phyloP scores from a whole-genome alignment of 257 asterid genomes.

The Linderniella brevidens region DNA sequence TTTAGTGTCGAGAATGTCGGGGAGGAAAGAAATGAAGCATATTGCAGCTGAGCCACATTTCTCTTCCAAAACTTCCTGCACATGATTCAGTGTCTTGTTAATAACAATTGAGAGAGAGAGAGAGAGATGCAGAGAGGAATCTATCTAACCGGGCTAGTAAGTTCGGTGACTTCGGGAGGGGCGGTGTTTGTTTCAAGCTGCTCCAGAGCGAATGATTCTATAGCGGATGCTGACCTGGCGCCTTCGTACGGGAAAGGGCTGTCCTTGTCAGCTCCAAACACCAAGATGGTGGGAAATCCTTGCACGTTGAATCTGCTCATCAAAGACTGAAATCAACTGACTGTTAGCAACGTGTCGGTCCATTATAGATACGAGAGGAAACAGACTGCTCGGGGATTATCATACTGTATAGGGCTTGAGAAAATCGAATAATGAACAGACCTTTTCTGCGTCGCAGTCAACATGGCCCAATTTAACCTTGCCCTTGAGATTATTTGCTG shows the following conservation, averaged over 20 bases:
- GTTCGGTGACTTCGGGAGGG: slow-evolving; percentile 88
- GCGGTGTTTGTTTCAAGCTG: slow-evolving; percentile 70
- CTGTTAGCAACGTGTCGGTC: slow-evolving; percentile 20
- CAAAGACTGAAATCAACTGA: slow-evolving; percentile 56
- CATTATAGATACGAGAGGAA: slow-evolving; percentile 4
- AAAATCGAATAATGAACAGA: slow-evolving; percentile 14
- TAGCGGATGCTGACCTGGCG: slow-evolving; percentile 81
- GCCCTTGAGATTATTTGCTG: slow-evolving; percentile 79
- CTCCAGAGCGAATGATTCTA: slow-evolving; percentile 78
- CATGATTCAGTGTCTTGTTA: too few relatives aligned
- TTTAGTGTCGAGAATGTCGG: slow-evolving; percentile 88
- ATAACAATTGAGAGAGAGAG: slow-evolving; percentile 1
- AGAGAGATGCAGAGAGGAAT: neutral
- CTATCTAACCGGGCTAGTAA: slow-evolving; percentile 63
- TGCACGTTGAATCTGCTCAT: slow-evolving; percentile 93
- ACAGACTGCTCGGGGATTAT: slow-evolving; percentile 3
- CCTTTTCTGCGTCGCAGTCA: slow-evolving; percentile 89
- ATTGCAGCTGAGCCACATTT: slow-evolving; percentile 86
- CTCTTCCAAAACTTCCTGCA: slow-evolving; percentile 75
- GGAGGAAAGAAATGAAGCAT: slow-evolving; percentile 83
- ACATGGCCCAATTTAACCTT: slow-evolving; percentile 95
- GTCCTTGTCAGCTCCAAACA: slow-evolving; percentile 87
- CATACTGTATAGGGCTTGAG: too few relatives aligned
- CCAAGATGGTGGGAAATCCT: slow-evolving; percentile 97
- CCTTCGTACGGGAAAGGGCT: slow-evolving; percentile 76